Conservation (phyloP, 257 asterid genomes). For the Fraxinus americana region DNA sequence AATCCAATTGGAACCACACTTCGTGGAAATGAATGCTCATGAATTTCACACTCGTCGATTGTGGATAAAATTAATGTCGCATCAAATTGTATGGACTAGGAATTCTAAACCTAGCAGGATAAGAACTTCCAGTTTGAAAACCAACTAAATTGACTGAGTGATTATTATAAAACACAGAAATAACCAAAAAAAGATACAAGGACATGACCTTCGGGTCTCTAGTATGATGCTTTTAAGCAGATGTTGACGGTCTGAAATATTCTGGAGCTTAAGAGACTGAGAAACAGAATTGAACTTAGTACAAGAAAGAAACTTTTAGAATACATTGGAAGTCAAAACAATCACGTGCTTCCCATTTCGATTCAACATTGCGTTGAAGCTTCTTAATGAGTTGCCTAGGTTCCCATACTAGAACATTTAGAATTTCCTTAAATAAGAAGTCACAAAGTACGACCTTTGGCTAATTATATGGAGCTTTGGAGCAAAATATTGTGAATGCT, state of each 20-base stretch:
- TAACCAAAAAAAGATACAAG: background rate
- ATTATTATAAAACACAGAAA: background rate
- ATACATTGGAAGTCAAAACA: constrained; percentile 6
- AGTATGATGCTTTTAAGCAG: constrained; percentile 6
- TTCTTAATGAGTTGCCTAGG: background rate
- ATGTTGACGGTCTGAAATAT: background rate
- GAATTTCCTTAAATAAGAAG: background rate
- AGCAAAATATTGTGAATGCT: background rate
- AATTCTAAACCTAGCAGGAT: background rate
- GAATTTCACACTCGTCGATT: background rate
- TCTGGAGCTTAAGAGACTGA: background rate
- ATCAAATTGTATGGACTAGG: background rate
- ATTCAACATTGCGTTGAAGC: background rate
- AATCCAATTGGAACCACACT: background rate
- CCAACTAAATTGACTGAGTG: background rate
- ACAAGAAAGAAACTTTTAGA: background rate
- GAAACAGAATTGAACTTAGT: constrained; percentile 1
- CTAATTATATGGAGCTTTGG: background rate
- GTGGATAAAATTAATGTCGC: background rate
- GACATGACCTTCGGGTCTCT: background rate
- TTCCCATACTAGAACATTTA: constrained; percentile 14
- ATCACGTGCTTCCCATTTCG: background rate
- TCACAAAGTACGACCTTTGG: background rate
- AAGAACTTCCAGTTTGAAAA: background rate
- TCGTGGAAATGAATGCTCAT: background rate